phyloP scores from a whole-genome alignment of 805 yeast genomes.

The Myxozyma nipponensis region DNA sequence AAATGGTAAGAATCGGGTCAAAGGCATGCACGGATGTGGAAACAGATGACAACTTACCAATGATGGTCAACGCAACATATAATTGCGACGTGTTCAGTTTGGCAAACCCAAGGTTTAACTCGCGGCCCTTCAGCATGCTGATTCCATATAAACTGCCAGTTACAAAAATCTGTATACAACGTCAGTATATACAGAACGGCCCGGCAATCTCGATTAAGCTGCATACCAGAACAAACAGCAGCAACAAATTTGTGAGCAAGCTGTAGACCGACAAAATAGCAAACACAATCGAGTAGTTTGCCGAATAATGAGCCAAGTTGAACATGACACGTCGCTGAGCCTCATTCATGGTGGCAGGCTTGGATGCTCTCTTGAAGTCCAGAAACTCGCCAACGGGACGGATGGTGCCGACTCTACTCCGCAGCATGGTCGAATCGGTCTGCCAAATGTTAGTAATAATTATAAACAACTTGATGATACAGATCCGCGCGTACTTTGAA shows the following conservation, averaged over 20 bases:
- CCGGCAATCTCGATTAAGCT: neutral
- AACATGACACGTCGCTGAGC: conserved; percentile 82
- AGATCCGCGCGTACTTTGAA: conserved; percentile 13
- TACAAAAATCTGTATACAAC: conserved; percentile 70
- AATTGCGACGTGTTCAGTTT: conserved; percentile 71
- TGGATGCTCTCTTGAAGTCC: conserved; percentile 81
- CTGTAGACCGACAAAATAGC: conserved; percentile 76
- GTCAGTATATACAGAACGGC: too few species aligned
- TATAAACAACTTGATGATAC: neutral
- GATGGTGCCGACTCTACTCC: conserved; percentile 35
- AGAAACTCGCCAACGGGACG: conserved; percentile 93
- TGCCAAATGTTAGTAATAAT: neutral
- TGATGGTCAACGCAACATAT: conserved; percentile 73
- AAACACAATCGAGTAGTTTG: conserved; percentile 77
- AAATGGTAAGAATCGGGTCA: neutral
- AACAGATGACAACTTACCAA: conserved; percentile 34
- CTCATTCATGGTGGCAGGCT: conserved; percentile 86
- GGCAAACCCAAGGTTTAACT: conserved; percentile 65
- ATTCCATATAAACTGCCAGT: conserved; percentile 75
- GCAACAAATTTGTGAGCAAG: conserved; percentile 74
- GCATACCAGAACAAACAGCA: conserved; percentile 69
- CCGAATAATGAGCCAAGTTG: conserved; percentile 80
- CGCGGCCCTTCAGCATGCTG: conserved; percentile 73
- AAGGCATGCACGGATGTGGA: neutral
- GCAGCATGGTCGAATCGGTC: conserved; percentile 25